phyloP scores from a whole-genome alignment of 495 filamentous ascomycete genomes.

The Filosporella fistucella region DNA sequence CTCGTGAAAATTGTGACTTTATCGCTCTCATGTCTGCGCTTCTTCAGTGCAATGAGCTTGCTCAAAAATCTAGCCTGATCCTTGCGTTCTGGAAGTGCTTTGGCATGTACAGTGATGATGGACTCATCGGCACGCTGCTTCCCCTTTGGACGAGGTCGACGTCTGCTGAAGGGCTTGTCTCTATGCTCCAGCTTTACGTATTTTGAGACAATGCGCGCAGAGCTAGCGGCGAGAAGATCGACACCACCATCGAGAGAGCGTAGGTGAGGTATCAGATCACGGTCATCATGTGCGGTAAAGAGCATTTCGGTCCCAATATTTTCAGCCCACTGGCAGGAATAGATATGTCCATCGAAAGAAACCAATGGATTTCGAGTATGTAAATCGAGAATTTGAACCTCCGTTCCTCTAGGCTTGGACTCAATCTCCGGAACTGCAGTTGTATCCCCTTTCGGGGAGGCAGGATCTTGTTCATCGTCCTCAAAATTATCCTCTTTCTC shows the following conservation, averaged over 20 bases:
- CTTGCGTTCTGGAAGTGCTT: conserved; percentile 1
- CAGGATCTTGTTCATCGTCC: conserved; percentile 26
- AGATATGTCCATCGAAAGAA: conserved; percentile 68
- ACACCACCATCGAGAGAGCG: conserved; percentile 41
- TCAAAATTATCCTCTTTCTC: conserved; percentile 12
- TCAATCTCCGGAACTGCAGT: conserved; percentile 12
- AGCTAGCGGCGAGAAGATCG: conserved; percentile 58
- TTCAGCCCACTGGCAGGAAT: conserved; percentile 70
- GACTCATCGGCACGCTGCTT: conserved; percentile 41
- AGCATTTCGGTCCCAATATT: conserved; percentile 79
- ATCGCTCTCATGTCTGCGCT: conserved; percentile 47
- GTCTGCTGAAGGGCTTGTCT: conserved; percentile 7
- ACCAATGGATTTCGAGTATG: conserved; percentile 68
- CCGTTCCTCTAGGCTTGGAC: conserved; percentile 22
- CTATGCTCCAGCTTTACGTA: conserved; percentile 20
- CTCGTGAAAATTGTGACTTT: conserved; percentile 27
- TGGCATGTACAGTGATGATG: background rate
- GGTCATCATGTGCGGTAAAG: conserved; percentile 48
- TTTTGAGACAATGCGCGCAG: conserved; percentile 39
- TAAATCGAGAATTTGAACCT: conserved; percentile 77
- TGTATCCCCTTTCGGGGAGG: conserved; percentile 4
- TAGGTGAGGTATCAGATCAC: conserved; percentile 32
- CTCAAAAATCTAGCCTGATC: conserved; percentile 20
- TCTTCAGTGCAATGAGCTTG: conserved; percentile 46
- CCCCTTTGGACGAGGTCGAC: conserved; percentile 37